Evolutionary conservation across 805 yeast genomes (phyloP), one percentile per base, ranked within the genome.

Genomic region (Candida gorgasii): DNA sequence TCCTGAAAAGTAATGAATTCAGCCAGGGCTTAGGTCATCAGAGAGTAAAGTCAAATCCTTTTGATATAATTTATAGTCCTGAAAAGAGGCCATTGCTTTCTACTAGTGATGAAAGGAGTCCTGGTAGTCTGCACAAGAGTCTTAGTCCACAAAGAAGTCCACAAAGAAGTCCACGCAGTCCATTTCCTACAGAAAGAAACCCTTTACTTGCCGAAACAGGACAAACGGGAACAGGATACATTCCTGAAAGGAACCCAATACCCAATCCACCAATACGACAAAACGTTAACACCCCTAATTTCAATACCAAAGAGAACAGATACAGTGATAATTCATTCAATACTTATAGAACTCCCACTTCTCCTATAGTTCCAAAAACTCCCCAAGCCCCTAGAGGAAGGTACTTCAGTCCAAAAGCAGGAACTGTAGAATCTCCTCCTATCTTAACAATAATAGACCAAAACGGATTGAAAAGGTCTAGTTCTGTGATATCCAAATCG

Each of bases 401-500:
- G 3, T 40, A 40, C 13, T 14, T 18, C 20, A 8, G 16, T n/a
- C 26, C 36, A 14, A 18, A 29, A 19, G 13, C 8, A 23, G 17
- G 22, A 4, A 26, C 24, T 12, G 37, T 20, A 16, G 40, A 38
- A 8, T 23, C 37, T 12, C 55, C 46, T 20, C 68, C 67, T 4
- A 46, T 54, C 1, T 51, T 63, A 2, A 63, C 69, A 4, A 35
- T 57, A 17, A 51, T 62, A 2, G 61, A 60, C 34, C 50, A 53
- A 22, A 36, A 37, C 6, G 36, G 36, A 19, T 26, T 58, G 23
- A 49, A 52, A 17, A 44, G 70, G 22, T 44, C 61, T 0, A 62
- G 62, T 1, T 63, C 69, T 3, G 44, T 65, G 1, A 47, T 62
- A 4, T 67, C 73, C 1, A 43, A 51, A 7, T 34, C 50, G n/a